These are phyloP conservation scores for Penstemon eatonii DNA, from an alignment of 257 asterid genomes.

Conservation along the genomic window DNA sequence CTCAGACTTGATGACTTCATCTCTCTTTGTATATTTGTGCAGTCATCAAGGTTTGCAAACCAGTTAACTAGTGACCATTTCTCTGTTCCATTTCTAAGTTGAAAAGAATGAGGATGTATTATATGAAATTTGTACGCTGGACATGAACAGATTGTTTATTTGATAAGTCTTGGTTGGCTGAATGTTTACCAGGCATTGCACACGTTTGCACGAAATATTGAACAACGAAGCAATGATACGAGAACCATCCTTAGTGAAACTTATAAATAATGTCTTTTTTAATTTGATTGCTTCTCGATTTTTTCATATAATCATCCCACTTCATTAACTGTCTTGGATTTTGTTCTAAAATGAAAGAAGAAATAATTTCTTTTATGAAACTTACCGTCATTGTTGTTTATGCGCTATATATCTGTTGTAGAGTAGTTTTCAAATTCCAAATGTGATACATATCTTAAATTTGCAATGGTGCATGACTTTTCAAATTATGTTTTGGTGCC, in stretches of 20 bases:
- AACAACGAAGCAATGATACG: background rate
- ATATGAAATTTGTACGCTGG: background rate
- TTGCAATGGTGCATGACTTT: background rate
- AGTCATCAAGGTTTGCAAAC: conserved; percentile 62
- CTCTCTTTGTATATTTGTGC: conserved; percentile 76
- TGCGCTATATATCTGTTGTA: background rate
- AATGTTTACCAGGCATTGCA: conserved; percentile 9
- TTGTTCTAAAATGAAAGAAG: conserved; percentile 2
- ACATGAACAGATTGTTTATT: background rate
- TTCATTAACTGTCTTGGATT: background rate
- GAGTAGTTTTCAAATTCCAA: background rate
- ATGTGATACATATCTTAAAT: background rate
- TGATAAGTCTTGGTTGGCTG: background rate
- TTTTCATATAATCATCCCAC: background rate
- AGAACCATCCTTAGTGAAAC: background rate
- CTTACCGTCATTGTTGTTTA: background rate
- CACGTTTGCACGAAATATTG: background rate
- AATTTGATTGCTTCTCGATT: background rate
- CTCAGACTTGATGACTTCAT: conserved; percentile 77
- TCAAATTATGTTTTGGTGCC: background rate
- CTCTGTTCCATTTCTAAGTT: conserved; percentile 20
- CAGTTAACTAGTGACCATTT: conserved; percentile 14
- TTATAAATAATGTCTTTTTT: background rate
- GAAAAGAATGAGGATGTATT: conserved; percentile 2
- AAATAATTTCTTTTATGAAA: background rate